Evolutionary conservation across 345 rosid species (phyloP), one percentile per base, ranked within the genome.

Genomic region (Tarenaya hassleriana): DNA sequence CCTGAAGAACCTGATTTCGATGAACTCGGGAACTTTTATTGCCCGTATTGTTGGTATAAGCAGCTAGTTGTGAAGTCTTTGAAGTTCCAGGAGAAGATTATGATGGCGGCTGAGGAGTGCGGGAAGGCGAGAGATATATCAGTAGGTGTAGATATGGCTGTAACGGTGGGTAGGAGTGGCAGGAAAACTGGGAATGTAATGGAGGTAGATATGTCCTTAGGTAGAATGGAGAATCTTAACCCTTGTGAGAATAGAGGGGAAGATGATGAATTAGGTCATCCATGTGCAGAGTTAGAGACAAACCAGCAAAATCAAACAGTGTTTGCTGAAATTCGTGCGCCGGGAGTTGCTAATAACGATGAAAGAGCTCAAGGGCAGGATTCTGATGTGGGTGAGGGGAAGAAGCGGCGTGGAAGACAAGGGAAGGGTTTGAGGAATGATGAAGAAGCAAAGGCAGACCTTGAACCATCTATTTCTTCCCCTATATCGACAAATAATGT

Each of bases 1-100:
- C 16, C 34, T 38, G 7, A 34, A 34, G 52, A 63, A 34, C 71
- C 72, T 13, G 56, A 62, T 14, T 70, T 72, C 32, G 81, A 83
- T 60, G 70, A 68, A 3, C 48, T 37, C 12, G 95, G 84, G 0
- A 72, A 60, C 3, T 86, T 81, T 65, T 73, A 64, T 18, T 81
- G 95, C 45, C 81, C 86, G 19, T 81, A 73, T 20, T 83, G 95
- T 64, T 70, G 76, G 71, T 75, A 77, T 68, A 83, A 75, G 57
- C 61, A 61, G 56, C 40, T 56, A 17, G 20, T 56, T 29, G 21
- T 37, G 1, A 72, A 58, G 73, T 43, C 52, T 7, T 4, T 24
- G 43, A 66, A 61, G 35, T 44, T 67, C 67, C 45, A 50, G 38
- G 49, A 49, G 39, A 72, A 72, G 72, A 76, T 63, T 56, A 50